phyloP scores from a whole-genome alignment of 768 basidiomycete genomes.

The Lactarius sanguifluus region DNA sequence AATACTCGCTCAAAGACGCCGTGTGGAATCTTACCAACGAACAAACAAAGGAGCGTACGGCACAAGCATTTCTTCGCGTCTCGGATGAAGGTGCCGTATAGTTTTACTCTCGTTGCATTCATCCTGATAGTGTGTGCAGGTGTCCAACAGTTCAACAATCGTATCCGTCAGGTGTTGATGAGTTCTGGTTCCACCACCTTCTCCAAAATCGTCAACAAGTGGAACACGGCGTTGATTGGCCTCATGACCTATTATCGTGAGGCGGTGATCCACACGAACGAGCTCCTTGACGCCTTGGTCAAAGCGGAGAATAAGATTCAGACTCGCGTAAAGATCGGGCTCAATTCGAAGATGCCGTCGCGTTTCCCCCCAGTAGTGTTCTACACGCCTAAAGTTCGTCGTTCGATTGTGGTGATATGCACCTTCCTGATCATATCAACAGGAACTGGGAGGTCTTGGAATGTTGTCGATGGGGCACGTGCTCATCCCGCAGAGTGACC shows the following conservation, averaged over 20 bases:
- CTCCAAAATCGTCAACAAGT: slow-evolving; percentile 98
- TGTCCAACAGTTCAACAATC: slow-evolving; percentile 96
- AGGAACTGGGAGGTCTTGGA: slow-evolving; percentile 95
- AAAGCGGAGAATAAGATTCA: slow-evolving; percentile 99
- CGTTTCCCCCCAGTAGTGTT: slow-evolving; percentile 97
- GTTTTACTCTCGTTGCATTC: slow-evolving; percentile 8
- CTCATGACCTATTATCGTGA: slow-evolving; percentile 98
- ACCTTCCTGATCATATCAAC: slow-evolving; percentile 18
- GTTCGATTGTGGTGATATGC: slow-evolving; percentile 14
- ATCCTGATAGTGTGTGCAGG: slow-evolving; percentile 42
- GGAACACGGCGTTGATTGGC: slow-evolving; percentile 94
- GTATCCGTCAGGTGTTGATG: slow-evolving; percentile 96
- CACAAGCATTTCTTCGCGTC: slow-evolving; percentile 96
- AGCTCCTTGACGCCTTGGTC: slow-evolving; percentile 91
- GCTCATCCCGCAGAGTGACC: slow-evolving; percentile 95
- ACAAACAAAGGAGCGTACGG: slow-evolving; percentile 95
- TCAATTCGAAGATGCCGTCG: slow-evolving; percentile 99
- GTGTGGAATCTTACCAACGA: slow-evolving; percentile 98
- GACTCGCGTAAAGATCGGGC: slow-evolving; percentile 98
- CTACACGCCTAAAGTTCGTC: slow-evolving; percentile 83
- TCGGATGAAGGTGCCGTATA: slow-evolving; percentile 76
- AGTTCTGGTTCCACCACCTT: slow-evolving; percentile 98
- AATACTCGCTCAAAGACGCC: slow-evolving; percentile 94
- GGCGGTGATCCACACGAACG: slow-evolving; percentile 96
- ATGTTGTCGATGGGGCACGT: slow-evolving; percentile 99